Percentiles rank a stretch among this genome's conserved stretches.
phyloP scores from a whole-genome alignment of 495 filamentous ascomycete species.

The Trichoderma reesei region DNA sequence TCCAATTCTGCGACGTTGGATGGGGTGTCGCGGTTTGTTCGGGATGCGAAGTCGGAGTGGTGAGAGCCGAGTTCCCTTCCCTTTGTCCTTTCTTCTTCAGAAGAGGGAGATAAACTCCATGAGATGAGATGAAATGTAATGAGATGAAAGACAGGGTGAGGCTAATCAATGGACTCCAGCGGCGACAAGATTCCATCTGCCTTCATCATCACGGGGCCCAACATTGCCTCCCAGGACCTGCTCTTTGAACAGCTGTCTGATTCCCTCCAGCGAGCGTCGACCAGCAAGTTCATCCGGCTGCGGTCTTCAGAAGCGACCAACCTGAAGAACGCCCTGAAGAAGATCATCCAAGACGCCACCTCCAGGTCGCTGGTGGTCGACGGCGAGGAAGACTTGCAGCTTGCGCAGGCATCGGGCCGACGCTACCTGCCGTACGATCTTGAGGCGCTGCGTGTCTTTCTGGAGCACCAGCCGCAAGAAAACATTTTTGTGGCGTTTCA shows the following conservation, averaged over 20 bases:
- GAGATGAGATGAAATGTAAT: too few relatives aligned
- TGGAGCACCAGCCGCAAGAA: constrained; percentile 43
- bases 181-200: constrained; percentile 56
- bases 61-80: constrained; percentile 7
- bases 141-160: too few relatives aligned
- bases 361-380: constrained; percentile 20
- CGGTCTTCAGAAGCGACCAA: constrained; percentile 72
- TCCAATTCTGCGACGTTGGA: constrained; percentile 51
- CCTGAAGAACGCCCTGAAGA: constrained; percentile 73
- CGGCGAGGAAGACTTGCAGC: constrained; percentile 40
- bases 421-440: constrained; percentile 87
- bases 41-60: constrained; percentile 29
- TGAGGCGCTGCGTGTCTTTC: constrained; percentile 59
- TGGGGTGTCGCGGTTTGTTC: constrained; percentile 58
- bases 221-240: constrained; percentile 64
- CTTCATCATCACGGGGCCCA: constrained; percentile 78
- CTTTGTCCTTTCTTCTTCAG: background rate
- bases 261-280: constrained; percentile 36
- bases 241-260: constrained; percentile 61
- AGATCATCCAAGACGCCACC: constrained; percentile 60
- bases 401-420: constrained; percentile 38
- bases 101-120: background rate
- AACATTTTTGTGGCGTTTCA: constrained; percentile 70
- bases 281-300: constrained; percentile 54
- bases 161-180: constrained; percentile 19